Percentiles rank a stretch among this genome's conserved stretches.
Conservation (phyloP, 2,329 filamentous ascomycete genomes). For the Atkinsonella hypoxylon region DNA sequence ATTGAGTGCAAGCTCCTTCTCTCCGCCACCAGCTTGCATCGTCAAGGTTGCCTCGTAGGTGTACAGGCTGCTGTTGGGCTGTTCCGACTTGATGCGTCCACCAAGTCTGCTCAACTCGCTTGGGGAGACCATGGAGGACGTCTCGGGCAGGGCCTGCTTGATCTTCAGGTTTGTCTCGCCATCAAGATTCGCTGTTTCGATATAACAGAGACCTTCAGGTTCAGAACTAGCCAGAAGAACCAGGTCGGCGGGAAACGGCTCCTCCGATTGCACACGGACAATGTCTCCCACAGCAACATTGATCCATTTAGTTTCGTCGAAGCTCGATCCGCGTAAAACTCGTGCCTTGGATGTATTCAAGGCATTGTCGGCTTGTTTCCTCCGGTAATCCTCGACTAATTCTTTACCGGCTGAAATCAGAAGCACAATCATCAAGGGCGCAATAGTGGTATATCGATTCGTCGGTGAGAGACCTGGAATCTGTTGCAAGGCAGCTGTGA, state of each 20-base stretch:
- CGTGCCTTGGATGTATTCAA: conserved; percentile 80
- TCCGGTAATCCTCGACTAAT: conserved; percentile 81
- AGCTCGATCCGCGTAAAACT: conserved; percentile 71
- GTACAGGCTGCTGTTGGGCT: conserved; percentile 96
- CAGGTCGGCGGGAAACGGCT: conserved; percentile 88
- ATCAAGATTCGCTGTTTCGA: conserved; percentile 95
- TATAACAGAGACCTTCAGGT: conserved; percentile 94
- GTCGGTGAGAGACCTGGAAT: conserved; percentile 92
- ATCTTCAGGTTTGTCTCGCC: conserved; percentile 98
- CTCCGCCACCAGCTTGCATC: conserved; percentile 77
- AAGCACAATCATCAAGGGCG: conserved; percentile 79
- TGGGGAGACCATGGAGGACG: conserved; percentile 73
- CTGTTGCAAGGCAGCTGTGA: conserved; percentile 88
- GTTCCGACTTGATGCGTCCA: conserved; percentile 82
- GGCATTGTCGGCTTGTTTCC: conserved; percentile 74
- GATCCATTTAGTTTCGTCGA: conserved; percentile 85
- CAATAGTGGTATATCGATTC: conserved; percentile 92
- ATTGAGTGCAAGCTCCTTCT: conserved; percentile 81
- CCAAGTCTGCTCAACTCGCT: conserved; percentile 75
- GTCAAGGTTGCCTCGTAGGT: conserved; percentile 96
- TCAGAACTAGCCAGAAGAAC: conserved; percentile 90
- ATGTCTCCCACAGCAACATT: conserved; percentile 89
- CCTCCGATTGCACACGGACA: conserved; percentile 83
- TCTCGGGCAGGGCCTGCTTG: conserved; percentile 94
- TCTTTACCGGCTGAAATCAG: conserved; percentile 95